Evolutionary conservation across 176 grass and related monocot species (phyloP), one percentile per base, ranked within the genome.

Genomic region (Oryza glaberrima): DNA sequence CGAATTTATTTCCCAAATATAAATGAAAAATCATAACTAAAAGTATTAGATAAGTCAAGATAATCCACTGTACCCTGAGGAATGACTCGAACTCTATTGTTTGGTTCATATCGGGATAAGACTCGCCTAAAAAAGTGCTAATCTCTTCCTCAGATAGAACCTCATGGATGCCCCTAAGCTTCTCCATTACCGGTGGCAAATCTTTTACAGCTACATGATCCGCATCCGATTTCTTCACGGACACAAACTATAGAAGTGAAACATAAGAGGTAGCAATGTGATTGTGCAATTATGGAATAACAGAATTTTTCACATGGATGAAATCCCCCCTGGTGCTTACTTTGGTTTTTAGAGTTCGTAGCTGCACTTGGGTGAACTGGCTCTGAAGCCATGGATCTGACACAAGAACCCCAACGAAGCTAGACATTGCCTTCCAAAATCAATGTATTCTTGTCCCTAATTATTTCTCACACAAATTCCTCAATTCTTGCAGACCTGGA

Each of bases 331-430:
- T 4, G 19, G 14, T 72, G 70, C 36, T 88, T 90, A 98, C 96
- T 86, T 94, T 98, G 40, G 89, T 81, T 90, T 90, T 92, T 17
- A 98, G 91, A 11, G 87, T 83, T 79, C 96, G 93, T 43, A 98
- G 90, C 87, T 98, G 93, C 58, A 98, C 96, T 71, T 98, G 96
- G n/a, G 96, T 98, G 81, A 98, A 98, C 76, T 98, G 96, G 88
- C 87, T 94, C 83, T 98, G 96, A 45, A 98, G 87, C 85, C 69
- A 91, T 20, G 89, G 96, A 89, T 98, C 93, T 6, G 96, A 98
- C 58, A 95, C 96, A 13, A 92, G 80, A 83, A 98, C 96, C 25
- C 96, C 96, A 14, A 90, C 17, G 71, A 94, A 98, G 79, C 52
- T 88, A 78, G 95, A 95, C 95, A 98, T 98, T 76, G 70, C 10